A percentile compares a stretch with the other conserved stretches of the same genome.
Evolutionary conservation across 73 alveolate genomes (phyloP).

Genomic region (Paraurostyla sp.): DNA sequence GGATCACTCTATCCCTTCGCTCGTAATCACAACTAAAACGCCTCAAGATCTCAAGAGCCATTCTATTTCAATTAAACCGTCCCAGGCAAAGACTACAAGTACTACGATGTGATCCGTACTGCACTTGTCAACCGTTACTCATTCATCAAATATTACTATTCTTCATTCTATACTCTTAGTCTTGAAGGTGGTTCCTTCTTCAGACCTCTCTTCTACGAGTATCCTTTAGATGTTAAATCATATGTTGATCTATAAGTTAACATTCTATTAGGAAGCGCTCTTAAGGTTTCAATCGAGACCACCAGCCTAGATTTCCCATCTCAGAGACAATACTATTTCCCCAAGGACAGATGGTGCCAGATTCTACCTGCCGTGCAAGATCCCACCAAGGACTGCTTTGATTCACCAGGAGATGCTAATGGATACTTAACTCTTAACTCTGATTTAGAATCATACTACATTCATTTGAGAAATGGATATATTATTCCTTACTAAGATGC

Average conservation of each 20-base stretch:
- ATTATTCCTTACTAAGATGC: slow-evolving; percentile 87
- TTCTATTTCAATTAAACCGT: slow-evolving; percentile 23
- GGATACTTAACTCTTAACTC: slow-evolving; percentile 47
- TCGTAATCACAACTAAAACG: slow-evolving; percentile 93
- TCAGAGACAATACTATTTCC: slow-evolving; percentile 64
- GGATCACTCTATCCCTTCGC: slow-evolving; percentile 98
- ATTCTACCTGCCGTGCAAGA: slow-evolving; percentile 68
- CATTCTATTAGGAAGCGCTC: slow-evolving; percentile 78
- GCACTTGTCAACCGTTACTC: slow-evolving; percentile 90
- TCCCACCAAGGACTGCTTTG: slow-evolving; percentile 48
- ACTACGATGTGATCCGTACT: slow-evolving; percentile 64
- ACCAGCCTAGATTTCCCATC: slow-evolving; percentile 20
- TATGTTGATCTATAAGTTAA: slow-evolving; percentile 45
- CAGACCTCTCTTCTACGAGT: slow-evolving; percentile 92
- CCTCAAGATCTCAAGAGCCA: slow-evolving; percentile 54
- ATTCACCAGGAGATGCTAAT: slow-evolving; percentile 30
- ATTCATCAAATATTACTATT: slow-evolving; percentile 88
- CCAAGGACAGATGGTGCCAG: slow-evolving; percentile 79
- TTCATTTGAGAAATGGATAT: slow-evolving; percentile 88
- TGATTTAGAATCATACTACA: slow-evolving; percentile 68
- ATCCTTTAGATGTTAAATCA: slow-evolving; percentile 79
- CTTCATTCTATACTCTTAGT: slow-evolving; percentile 72
- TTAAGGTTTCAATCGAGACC: slow-evolving; percentile 69
- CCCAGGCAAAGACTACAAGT: slow-evolving; percentile 50
- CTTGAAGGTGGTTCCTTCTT: slow-evolving; percentile 87